A percentile compares a stretch with the other conserved stretches of the same genome.
Evolutionary conservation across 768 basidiomycete genomes (phyloP).

Genomic region (Trametes villosa): DNA sequence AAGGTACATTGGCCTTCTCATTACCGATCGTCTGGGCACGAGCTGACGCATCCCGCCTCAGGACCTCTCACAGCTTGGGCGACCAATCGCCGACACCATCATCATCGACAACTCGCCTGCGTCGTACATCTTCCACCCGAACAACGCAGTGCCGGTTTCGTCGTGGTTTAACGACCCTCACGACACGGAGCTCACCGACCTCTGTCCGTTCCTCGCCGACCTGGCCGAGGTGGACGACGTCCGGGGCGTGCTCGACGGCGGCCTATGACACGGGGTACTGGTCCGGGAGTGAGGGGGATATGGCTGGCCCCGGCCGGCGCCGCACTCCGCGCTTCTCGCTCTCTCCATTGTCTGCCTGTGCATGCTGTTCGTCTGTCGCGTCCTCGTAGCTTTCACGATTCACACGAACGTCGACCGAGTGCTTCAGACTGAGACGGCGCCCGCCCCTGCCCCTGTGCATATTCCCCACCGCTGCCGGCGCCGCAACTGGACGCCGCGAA

Average conservation of each 20-base stretch:
- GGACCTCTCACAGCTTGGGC: conserved; percentile 97
- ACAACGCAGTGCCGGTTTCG: conserved; percentile 98
- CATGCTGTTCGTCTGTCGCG: conserved; percentile 21
- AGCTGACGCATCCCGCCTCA: conserved; percentile 37
- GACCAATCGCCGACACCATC: conserved; percentile 91
- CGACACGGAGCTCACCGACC: conserved; percentile 95
- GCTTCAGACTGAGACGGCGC: conserved; percentile 13
- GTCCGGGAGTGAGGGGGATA: conserved; percentile 15
- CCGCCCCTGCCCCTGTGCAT: conserved; percentile 8
- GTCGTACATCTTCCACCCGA: conserved; percentile 98
- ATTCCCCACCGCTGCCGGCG: background rate
- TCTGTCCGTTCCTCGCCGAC: conserved; percentile 93
- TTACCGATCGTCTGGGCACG: background rate
- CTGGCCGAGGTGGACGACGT: conserved; percentile 86
- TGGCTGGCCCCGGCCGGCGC: conserved; percentile 12
- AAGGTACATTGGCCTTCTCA: conserved; percentile 61
- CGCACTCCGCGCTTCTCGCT: conserved; percentile 3
- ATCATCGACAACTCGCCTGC: conserved; percentile 99
- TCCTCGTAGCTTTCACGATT: conserved; percentile 23
- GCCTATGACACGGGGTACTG: conserved; percentile 27
- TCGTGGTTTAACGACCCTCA: conserved; percentile 99
- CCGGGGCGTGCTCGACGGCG: conserved; percentile 51
- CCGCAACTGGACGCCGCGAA: background rate
- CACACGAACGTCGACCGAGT: conserved; percentile 12
- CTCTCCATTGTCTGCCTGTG: conserved; percentile 18